Evolutionary conservation across 495 filamentous ascomycete genomes (phyloP).

Genomic region (Jackrogersella minutella): DNA sequence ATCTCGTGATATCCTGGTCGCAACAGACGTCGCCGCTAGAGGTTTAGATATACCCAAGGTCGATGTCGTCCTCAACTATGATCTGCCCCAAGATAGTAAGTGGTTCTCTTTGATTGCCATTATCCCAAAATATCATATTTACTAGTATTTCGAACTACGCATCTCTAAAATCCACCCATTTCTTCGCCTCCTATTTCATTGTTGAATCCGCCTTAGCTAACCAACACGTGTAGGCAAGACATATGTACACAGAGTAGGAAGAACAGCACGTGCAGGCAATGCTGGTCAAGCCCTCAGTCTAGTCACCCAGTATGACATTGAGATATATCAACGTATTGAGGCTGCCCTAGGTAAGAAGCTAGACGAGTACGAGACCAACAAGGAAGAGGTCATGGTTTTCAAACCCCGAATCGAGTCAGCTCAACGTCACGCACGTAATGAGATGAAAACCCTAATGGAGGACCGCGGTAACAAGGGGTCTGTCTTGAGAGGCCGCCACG

Average conservation of each 20-base stretch:
- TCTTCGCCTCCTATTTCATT: no score
- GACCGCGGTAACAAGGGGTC: constrained; percentile 73
- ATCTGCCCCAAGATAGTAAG: constrained; percentile 71
- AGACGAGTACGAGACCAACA: constrained; percentile 68
- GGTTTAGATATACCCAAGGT: constrained; percentile 95
- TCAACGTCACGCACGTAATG: constrained; percentile 77
- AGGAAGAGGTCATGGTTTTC: constrained; percentile 90
- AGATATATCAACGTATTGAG: constrained; percentile 87
- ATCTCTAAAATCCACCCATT: no score
- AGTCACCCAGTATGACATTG: constrained; percentile 91
- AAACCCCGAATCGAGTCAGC: constrained; percentile 82
- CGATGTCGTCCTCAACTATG: constrained; percentile 87
- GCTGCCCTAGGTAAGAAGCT: constrained; percentile 79
- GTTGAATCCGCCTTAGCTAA: constrained; percentile 5
- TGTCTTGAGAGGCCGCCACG: constrained; percentile 61
- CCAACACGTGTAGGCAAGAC: constrained; percentile 65
- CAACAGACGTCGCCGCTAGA: constrained; percentile 92
- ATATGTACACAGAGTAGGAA: constrained; percentile 93
- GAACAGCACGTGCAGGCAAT: constrained; percentile 90
- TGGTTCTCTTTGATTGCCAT: background rate
- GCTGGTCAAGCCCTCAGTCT: constrained; percentile 82
- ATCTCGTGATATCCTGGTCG: constrained; percentile 84
- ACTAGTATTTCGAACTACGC: no score
- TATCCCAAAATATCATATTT: no score
- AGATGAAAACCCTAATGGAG: constrained; percentile 86